Evolutionary conservation across 441 rosid species (phyloP).

Genomic region (Gossypium trilobum): DNA sequence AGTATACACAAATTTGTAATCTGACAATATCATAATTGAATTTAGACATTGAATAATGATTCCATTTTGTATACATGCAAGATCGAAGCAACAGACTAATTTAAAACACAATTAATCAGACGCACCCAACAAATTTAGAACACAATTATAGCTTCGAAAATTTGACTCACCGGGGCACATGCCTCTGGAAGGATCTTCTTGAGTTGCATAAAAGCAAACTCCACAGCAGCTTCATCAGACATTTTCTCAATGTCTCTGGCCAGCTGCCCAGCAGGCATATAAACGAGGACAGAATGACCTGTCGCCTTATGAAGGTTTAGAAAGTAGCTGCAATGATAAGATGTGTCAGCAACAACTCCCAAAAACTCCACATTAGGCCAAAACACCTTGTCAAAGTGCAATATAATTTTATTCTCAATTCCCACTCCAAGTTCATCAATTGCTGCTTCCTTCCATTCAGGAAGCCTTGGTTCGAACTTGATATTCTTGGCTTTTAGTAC

Average conservation of each 20-base stretch:
- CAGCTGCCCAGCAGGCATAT: conserved; percentile 96
- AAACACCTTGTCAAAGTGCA: conserved; percentile 78
- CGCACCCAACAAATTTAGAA: not conserved
- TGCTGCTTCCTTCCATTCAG: conserved; percentile 90
- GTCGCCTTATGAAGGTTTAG: conserved; percentile 94
- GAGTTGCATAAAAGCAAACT: conserved; percentile 72
- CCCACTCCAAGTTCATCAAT: conserved; percentile 84
- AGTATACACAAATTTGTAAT: not conserved
- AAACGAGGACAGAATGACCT: conserved; percentile 70
- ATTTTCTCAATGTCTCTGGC: conserved; percentile 89
- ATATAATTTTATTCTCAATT: conserved; percentile 73
- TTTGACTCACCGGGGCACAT: conserved; percentile 50
- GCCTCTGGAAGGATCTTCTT: conserved; percentile 89
- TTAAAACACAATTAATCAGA: not conserved
- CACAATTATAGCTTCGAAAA: not conserved
- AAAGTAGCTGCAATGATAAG: conserved; percentile 89
- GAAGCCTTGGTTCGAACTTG: conserved; percentile 71
- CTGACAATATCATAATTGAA: not conserved
- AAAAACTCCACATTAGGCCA: conserved; percentile 97
- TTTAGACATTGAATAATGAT: not conserved
- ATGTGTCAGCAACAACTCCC: conserved; percentile 84
- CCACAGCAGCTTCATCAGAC: conserved; percentile 85
- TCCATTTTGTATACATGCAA: not conserved
- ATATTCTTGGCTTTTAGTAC: conserved; percentile 64
- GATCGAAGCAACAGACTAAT: not conserved